Conservation (phyloP, 805 yeast genomes). For the Sporopachydermia lactativora region DNA sequence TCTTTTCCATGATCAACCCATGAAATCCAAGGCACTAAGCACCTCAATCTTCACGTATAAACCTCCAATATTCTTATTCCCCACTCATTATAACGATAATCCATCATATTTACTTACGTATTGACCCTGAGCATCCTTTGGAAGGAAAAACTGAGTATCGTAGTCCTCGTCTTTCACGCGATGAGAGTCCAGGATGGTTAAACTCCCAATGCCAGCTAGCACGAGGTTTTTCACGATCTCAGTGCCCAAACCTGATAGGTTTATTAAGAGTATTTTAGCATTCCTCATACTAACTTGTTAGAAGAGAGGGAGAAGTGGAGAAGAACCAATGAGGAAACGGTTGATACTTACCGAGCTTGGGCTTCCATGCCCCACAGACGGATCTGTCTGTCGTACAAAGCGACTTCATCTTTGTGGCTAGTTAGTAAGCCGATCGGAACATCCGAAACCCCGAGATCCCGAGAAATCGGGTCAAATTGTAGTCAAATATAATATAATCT, state of each 20-base stretch:
- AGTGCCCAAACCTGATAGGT: conserved; percentile 63
- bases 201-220: conserved; percentile 73
- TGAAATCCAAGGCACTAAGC: no score
- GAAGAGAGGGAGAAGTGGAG: neutral
- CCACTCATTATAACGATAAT: conserved; percentile 2
- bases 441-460: neutral
- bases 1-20: no score
- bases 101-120: conserved; percentile 7
- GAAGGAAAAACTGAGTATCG: conserved; percentile 61
- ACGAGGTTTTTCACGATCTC: conserved; percentile 78
- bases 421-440: conserved; percentile 1
- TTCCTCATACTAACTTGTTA: conserved; percentile 35
- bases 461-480: neutral
- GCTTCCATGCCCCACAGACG: conserved; percentile 95
- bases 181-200: conserved; percentile 54
- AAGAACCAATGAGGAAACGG: neutral
- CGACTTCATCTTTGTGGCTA: conserved; percentile 61
- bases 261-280: conserved; percentile 56
- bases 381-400: conserved; percentile 87
- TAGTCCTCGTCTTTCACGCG: conserved; percentile 45
- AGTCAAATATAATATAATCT: no score
- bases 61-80: no score
- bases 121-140: conserved; percentile 39
- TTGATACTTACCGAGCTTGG: conserved; percentile 36
- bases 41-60: no score